These are phyloP conservation scores for Elsinoe australis DNA, from an alignment of 2,329 filamentous ascomycete genomes.

Conservation along the genomic window DNA sequence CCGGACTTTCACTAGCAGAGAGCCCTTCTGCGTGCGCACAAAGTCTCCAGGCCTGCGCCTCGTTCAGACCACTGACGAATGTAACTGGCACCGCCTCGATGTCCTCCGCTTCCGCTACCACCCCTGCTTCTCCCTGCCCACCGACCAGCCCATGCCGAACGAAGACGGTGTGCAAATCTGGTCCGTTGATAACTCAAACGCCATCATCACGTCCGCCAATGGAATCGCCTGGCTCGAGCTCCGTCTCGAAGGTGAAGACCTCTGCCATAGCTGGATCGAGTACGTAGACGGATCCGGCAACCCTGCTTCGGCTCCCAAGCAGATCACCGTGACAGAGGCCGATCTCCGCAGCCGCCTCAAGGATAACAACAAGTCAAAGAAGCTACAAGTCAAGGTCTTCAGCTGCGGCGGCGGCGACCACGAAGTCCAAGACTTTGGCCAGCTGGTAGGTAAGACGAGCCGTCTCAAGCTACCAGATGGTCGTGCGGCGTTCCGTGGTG, in stretches of 20 bases:
- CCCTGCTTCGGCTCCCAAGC: slow-evolving; percentile 54
- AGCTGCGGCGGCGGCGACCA: slow-evolving; percentile 67
- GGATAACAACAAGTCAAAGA: slow-evolving; percentile 62
- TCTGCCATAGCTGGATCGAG: slow-evolving; percentile 76
- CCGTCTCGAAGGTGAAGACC: slow-evolving; percentile 67
- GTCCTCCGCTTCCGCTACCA: slow-evolving; percentile 82
- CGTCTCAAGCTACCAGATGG: slow-evolving; percentile 67
- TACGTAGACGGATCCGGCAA: slow-evolving; percentile 57
- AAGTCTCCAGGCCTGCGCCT: slow-evolving; percentile 69
- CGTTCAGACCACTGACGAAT: slow-evolving; percentile 72
- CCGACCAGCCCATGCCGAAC: slow-evolving; percentile 52
- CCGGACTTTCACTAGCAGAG: slow-evolving; percentile 70
- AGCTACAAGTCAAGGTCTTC: slow-evolving; percentile 63
- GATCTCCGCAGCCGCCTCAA: slow-evolving; percentile 66
- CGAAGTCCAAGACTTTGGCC: slow-evolving; percentile 67
- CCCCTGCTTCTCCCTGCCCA: slow-evolving; percentile 78
- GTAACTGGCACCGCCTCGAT: slow-evolving; percentile 84
- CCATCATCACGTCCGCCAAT: slow-evolving; percentile 68
- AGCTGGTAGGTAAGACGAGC: slow-evolving; percentile 61
- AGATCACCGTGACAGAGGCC: slow-evolving; percentile 65
- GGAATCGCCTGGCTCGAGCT: slow-evolving; percentile 84
- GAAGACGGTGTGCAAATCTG: slow-evolving; percentile 81
- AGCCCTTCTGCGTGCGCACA: slow-evolving; percentile 80
- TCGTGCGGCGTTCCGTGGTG: slow-evolving; percentile 67
- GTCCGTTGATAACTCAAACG: slow-evolving; percentile 68